These are phyloP conservation scores for Vanrija sp. DNA, from an alignment of 1,284 basidiomycete species.

Conservation along the genomic window DNA sequence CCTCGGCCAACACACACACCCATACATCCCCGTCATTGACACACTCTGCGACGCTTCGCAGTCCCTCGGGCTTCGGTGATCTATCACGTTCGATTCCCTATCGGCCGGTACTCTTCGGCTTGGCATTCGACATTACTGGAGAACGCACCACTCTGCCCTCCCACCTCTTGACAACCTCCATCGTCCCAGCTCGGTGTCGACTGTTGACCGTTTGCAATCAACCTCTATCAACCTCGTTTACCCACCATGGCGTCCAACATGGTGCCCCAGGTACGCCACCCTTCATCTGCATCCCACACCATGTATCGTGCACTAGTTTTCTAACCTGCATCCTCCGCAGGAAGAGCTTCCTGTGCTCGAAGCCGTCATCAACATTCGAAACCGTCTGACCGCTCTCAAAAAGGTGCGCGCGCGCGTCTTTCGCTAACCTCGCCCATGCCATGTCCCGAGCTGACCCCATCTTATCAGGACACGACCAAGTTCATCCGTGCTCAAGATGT, in stretches of 20 bases:
- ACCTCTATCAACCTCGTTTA: not conserved
- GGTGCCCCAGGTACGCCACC: constrained; percentile 42
- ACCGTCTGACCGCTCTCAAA: constrained; percentile 60
- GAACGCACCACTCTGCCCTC: too few relatives aligned
- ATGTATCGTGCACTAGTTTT: too few relatives aligned
- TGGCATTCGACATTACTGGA: too few relatives aligned
- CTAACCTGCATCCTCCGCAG: constrained; percentile 15
- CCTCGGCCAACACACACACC: too few relatives aligned
- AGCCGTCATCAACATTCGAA: constrained; percentile 90
- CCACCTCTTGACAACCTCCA: too few relatives aligned
- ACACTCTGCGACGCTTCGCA: too few relatives aligned
- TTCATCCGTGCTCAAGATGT: constrained; percentile 93
- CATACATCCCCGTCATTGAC: too few relatives aligned
- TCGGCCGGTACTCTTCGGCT: too few relatives aligned
- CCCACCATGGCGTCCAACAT: constrained; percentile 35
- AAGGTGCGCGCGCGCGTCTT: constrained; percentile 46
- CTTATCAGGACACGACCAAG: constrained; percentile 65
- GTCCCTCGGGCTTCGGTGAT: not conserved
- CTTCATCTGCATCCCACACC: not conserved
- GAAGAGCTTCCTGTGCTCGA: constrained; percentile 87
- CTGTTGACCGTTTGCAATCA: not conserved
- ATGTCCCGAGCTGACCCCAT: not conserved
- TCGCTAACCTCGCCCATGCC: not conserved
- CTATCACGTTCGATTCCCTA: not conserved
- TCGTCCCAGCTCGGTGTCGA: too few relatives aligned